phyloP scores from a whole-genome alignment of 2,329 filamentous ascomycete genomes.

The Aspergillus alliaceus region DNA sequence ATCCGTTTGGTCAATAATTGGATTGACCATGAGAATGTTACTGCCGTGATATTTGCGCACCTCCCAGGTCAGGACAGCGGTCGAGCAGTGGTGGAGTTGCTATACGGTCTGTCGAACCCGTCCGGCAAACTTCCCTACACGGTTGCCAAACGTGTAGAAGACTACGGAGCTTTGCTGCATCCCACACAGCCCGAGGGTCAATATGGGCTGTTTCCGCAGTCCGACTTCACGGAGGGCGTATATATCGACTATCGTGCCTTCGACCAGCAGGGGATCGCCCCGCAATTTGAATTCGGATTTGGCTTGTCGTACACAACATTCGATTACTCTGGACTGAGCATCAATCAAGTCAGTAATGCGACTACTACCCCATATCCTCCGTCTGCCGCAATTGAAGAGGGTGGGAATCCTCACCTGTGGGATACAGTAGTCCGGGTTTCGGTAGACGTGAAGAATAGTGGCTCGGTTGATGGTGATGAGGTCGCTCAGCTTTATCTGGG shows the following conservation, averaged over 20 bases:
- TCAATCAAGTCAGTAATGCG: slow-evolving; percentile 1
- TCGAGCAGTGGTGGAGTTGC: slow-evolving; percentile 53
- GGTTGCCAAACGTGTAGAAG: slow-evolving; percentile 55
- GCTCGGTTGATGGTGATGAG: slow-evolving; percentile 45
- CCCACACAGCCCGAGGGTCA: slow-evolving; percentile 13
- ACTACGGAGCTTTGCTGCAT: slow-evolving; percentile 48
- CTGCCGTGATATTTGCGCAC: slow-evolving; percentile 63
- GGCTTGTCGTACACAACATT: slow-evolving; percentile 33
- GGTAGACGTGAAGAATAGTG: slow-evolving; percentile 52
- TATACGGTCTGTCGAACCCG: slow-evolving; percentile 59
- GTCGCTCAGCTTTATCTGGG: slow-evolving; percentile 57
- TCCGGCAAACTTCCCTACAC: slow-evolving; percentile 65
- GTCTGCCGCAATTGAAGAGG: slow-evolving; percentile 46
- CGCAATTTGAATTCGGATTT: slow-evolving; percentile 41
- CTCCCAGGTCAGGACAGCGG: slow-evolving; percentile 66
- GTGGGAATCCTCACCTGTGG: slow-evolving; percentile 57
- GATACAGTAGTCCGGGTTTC: slow-evolving; percentile 49
- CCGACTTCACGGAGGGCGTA: slow-evolving; percentile 52
- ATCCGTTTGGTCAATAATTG: slow-evolving; percentile 57
- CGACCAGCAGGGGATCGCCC: slow-evolving; percentile 40
- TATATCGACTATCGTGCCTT: slow-evolving; percentile 58
- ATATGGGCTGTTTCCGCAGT: slow-evolving; percentile 22
- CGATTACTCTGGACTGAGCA: slow-evolving; percentile 14
- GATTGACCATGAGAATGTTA: slow-evolving; percentile 64
- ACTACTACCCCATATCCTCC: slow-evolving; percentile 13